Evolutionary conservation across 106 monocot genomes (phyloP).

Genomic region (Vanilla planifolia): DNA sequence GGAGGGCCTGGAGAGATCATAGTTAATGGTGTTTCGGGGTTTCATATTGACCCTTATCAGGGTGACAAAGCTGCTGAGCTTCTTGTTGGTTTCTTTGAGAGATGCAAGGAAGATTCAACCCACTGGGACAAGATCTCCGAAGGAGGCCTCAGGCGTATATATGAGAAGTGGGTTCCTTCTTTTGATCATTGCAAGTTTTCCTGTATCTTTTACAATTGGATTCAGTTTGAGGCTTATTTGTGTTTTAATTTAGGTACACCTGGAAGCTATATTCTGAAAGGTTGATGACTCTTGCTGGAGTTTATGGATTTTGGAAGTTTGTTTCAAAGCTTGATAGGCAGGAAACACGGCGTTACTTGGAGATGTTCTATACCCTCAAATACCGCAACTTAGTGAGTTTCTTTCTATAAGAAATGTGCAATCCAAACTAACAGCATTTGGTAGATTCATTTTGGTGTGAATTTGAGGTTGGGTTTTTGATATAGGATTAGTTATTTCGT

Average conservation of each 20-base stretch:
- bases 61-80: slow-evolving; percentile 19
- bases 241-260: slow-evolving; percentile 29
- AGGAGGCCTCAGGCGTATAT: not conserved
- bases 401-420: too few species aligned
- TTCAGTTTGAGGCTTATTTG: too few species aligned
- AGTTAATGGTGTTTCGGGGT: slow-evolving; percentile 6
- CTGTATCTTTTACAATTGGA: too few species aligned
- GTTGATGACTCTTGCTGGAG: slow-evolving; percentile 56
- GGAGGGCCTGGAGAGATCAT: slow-evolving; percentile 10
- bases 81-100: slow-evolving; percentile 13
- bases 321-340: too few species aligned
- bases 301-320: too few species aligned
- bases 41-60: slow-evolving; percentile 20
- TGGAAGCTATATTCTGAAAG: slow-evolving; percentile 71
- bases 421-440: too few species aligned
- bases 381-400: too few species aligned
- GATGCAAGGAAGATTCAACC: not conserved
- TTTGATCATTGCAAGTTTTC: not conserved
- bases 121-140: slow-evolving; percentile 10
- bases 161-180: slow-evolving; percentile 2
- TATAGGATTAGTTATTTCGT: too few species aligned
- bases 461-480: too few species aligned
- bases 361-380: too few species aligned
- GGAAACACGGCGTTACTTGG: too few species aligned
- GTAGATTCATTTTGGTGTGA: too few species aligned